Conservation (phyloP, 75 land plant genomes). For the Pinus tabuliformis region DNA sequence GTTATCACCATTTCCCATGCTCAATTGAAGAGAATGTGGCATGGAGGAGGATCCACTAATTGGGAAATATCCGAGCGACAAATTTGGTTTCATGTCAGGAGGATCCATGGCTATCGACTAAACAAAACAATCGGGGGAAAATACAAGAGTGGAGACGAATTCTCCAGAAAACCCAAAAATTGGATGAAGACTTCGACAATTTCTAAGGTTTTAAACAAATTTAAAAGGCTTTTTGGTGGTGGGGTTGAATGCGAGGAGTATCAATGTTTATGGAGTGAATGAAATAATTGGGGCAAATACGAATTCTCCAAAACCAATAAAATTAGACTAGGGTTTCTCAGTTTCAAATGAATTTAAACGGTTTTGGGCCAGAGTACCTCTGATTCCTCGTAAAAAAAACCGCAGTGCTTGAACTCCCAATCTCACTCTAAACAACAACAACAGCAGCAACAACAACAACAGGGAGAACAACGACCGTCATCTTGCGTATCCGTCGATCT, state of each 20-base stretch:
- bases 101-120: not conserved
- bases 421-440: not conserved
- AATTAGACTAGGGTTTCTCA: not conserved
- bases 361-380: not conserved
- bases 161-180: not conserved
- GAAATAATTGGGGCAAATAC: not conserved
- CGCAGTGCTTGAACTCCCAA: not conserved
- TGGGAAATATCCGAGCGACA: not conserved
- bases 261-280: not conserved
- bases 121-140: not conserved
- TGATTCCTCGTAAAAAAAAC: not conserved
- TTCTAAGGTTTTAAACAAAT: not conserved
- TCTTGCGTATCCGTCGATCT: not conserved
- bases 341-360: not conserved
- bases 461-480: not conserved
- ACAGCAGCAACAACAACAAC: not conserved
- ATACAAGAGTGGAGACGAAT: not conserved
- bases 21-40: constrained; percentile 4
- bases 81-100: not conserved
- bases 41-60: not conserved
- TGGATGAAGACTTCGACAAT: not conserved
- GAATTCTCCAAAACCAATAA: not conserved
- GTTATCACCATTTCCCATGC: not conserved
- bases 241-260: not conserved
- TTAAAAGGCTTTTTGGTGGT: not conserved